Conservation (phyloP, 148 eudicot genomes). For the Dysphania ambrosioides region DNA sequence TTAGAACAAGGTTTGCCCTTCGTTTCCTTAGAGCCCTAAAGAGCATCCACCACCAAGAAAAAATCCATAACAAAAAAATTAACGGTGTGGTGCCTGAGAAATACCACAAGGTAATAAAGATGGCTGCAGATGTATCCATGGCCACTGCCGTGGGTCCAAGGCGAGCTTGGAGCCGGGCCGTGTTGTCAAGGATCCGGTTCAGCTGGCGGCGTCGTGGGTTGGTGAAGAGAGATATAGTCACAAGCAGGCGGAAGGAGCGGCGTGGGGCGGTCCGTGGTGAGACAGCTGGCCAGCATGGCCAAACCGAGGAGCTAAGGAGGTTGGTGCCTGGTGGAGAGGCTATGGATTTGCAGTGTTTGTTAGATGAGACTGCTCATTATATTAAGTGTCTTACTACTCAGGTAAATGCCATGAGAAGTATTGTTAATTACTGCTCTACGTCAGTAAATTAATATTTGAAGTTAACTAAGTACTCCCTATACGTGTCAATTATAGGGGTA, state of each 20-base stretch:
- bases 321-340: conserved; percentile 77
- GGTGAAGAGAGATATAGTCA: not conserved
- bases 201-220: conserved; percentile 9
- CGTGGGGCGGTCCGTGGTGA: not conserved
- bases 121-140: conserved; percentile 61
- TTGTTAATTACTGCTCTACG: conserved; percentile 47
- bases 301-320: conserved; percentile 36
- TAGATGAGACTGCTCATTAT: conserved; percentile 79
- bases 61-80: not conserved
- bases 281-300: not conserved
- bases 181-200: conserved; percentile 33
- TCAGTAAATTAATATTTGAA: not conserved
- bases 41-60: conserved; percentile 27
- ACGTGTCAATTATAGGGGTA: not conserved
- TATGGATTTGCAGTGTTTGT: conserved; percentile 52
- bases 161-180: conserved; percentile 70
- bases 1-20: conserved; percentile 48
- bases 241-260: not conserved
- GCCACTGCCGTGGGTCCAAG: conserved; percentile 58
- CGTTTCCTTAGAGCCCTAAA: conserved; percentile 59
- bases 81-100: too few relatives aligned
- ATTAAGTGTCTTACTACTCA: conserved; percentile 68
- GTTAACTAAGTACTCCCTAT: too few relatives aligned
- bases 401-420: conserved; percentile 69
- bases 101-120: conserved; percentile 35